Percentiles rank a stretch among this genome's conserved stretches.
phyloP scores from a whole-genome alignment of 2,329 filamentous ascomycete species.

The Lachnellula occidentalis region DNA sequence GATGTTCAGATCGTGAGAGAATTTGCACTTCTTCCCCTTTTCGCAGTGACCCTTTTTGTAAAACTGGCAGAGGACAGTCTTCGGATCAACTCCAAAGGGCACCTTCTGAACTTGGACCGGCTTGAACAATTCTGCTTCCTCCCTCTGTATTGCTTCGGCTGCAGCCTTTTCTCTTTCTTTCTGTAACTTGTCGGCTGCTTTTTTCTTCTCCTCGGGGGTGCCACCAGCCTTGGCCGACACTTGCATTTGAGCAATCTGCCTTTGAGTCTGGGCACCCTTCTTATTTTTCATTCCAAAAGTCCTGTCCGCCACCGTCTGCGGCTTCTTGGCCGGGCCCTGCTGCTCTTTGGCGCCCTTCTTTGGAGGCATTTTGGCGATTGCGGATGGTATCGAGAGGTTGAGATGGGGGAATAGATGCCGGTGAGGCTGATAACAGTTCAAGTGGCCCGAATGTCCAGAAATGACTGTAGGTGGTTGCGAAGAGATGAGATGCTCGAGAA shows the following conservation, averaged over 20 bases:
- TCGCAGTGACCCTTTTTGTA: conserved; percentile 97
- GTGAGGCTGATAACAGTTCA: not conserved
- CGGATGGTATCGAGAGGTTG: not conserved
- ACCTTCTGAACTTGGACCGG: conserved; percentile 96
- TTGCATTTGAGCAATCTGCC: conserved; percentile 78
- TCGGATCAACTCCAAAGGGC: conserved; percentile 94
- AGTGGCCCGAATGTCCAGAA: conserved; percentile 17
- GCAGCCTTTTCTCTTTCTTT: conserved; percentile 87
- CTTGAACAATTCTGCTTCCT: conserved; percentile 76
- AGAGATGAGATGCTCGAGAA: conserved; percentile 9
- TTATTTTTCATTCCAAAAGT: conserved; percentile 99
- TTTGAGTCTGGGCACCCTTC: conserved; percentile 88
- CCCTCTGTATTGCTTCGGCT: conserved; percentile 75
- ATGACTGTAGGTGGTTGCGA: conserved; percentile 23
- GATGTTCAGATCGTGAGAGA: conserved; percentile 82
- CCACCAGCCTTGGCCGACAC: conserved; percentile 68
- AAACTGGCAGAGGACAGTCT: conserved; percentile 94
- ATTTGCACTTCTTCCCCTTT: conserved; percentile 97
- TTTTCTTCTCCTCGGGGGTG: conserved; percentile 82
- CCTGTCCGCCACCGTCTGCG: conserved; percentile 74
- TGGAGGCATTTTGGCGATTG: conserved; percentile 60
- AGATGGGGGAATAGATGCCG: not conserved
- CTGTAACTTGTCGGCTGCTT: conserved; percentile 58
- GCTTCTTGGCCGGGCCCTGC: conserved; percentile 48
- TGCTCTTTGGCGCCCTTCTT: conserved; percentile 53